Conservation (phyloP, 192 early-diverging fungal genomes). For the Coemansia sp. region DNA sequence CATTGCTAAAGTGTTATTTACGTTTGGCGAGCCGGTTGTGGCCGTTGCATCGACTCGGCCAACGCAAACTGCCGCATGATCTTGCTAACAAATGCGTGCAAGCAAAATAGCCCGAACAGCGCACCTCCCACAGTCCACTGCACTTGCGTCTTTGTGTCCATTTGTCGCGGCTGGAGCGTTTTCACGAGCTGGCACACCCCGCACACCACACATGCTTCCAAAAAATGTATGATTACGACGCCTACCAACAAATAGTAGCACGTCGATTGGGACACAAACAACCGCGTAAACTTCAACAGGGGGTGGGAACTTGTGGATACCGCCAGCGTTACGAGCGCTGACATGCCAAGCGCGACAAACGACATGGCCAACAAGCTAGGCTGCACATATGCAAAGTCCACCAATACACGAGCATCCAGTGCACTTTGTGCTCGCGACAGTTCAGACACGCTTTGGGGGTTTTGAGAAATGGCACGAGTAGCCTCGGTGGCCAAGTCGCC, state of each 20-base stretch:
- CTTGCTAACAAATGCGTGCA: constrained; percentile 23
- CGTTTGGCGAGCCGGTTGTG: neutral
- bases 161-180: constrained; percentile 46
- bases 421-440: constrained; percentile 19
- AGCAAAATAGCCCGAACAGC: constrained; percentile 32
- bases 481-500: constrained; percentile 37
- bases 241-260: constrained; percentile 30
- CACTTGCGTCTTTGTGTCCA: constrained; percentile 27
- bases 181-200: constrained; percentile 43
- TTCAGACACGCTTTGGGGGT: constrained; percentile 3
- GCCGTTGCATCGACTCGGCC: constrained; percentile 14
- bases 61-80: constrained; percentile 35
- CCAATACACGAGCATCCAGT: constrained; percentile 17
- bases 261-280: constrained; percentile 11
- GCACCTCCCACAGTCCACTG: constrained; percentile 42
- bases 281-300: constrained; percentile 10
- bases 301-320: constrained; percentile 16
- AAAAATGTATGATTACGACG: constrained; percentile 8
- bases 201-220: constrained; percentile 34
- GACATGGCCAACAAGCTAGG: constrained; percentile 16
- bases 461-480: constrained; percentile 13
- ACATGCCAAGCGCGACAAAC: constrained; percentile 6
- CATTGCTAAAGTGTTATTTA: neutral
- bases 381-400: constrained; percentile 24
- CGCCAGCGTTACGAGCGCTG: constrained; percentile 14